Percentiles rank a stretch among this genome's conserved stretches.
Evolutionary conservation across 2,329 filamentous ascomycete genomes (phyloP).

Genomic region (Amylocarpus encephaloides): DNA sequence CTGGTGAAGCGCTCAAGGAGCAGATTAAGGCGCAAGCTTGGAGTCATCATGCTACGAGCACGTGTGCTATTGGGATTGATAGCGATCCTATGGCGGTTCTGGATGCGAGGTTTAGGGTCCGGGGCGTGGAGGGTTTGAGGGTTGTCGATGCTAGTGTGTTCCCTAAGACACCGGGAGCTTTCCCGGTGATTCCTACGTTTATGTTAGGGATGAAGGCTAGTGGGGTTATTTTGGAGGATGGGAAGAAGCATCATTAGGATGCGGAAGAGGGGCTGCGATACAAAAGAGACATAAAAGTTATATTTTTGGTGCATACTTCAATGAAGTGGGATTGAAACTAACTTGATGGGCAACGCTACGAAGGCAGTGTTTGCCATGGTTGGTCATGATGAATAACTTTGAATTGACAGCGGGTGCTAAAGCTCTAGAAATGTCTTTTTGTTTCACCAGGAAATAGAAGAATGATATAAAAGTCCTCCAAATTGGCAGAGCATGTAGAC

Average conservation of each 20-base stretch:
- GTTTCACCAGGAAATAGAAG: no score
- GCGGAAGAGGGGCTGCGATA: no score
- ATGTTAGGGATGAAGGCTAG: conserved; percentile 55
- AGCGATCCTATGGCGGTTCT: conserved; percentile 41
- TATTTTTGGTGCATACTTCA: neutral
- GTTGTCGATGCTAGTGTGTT: conserved; percentile 57
- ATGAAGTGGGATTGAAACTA: no score
- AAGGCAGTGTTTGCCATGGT: no score
- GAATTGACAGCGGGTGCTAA: no score
- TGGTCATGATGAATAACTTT: no score
- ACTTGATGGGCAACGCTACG: no score
- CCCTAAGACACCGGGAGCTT: conserved; percentile 45
- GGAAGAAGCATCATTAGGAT: neutral
- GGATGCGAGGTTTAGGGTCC: conserved; percentile 33
- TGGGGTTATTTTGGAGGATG: conserved; percentile 13
- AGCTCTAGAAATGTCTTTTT: no score
- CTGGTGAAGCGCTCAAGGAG: conserved; percentile 38
- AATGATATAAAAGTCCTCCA: no score
- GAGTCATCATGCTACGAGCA: conserved; percentile 51
- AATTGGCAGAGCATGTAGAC: no score
- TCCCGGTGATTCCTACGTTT: conserved; percentile 45
- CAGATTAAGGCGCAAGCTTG: conserved; percentile 45
- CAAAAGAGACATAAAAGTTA: no score
- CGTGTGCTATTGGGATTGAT: conserved; percentile 44
- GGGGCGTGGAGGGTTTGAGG: conserved; percentile 35